Evolutionary conservation across 805 yeast genomes (phyloP), one percentile per base, ranked within the genome.

Genomic region (Saccharomyces eubayanus): DNA sequence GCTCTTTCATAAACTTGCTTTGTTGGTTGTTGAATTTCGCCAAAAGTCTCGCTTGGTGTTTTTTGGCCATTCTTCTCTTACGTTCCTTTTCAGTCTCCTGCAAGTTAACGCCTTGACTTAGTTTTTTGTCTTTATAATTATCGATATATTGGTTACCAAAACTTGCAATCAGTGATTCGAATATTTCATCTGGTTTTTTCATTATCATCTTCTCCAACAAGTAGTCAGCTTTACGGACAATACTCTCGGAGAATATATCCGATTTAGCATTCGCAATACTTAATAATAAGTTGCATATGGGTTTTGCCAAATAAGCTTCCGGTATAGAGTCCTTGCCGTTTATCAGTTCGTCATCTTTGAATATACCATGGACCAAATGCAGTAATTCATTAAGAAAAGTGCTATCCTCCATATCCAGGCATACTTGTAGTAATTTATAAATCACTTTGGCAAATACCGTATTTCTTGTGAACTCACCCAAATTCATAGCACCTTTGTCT

Each of bases 21-120:
- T 91, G 97, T 61, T 87, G 94, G 53, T 76, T 83, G 24, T 80
- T 79, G 74, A 87, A 81, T 61, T 79, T 84, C 28, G 76, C 77
- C 75, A 85, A 64, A 9, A 86, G 75, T 59, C 78, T 84, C 46
- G 78, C 78, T 62, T 82, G 86, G 52, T 89, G 75, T 56, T 79
- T 78, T 54, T 81, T 76, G 2, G 88, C 87, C n/a, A 78, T 52
- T 55, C 84, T 69, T 64, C 76, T 82, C 54, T 74, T 76, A 49
- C 78, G 76, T 43, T 83, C 88, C 36, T 73, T 62, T 54, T 80
- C 83, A 6, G 83, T 77, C 63, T 83, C 88, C 43, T 67, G 72
- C 28, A 69, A 57, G 48, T 66, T 64, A 5, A 66, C 60, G 49
- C 73, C 74, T 43, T 64, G 70, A 21, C 75, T 71, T 54, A 70